Base-by-base conservation (phyloP, 805 yeast species). In the Yamadazyma tumulicola region DNA sequence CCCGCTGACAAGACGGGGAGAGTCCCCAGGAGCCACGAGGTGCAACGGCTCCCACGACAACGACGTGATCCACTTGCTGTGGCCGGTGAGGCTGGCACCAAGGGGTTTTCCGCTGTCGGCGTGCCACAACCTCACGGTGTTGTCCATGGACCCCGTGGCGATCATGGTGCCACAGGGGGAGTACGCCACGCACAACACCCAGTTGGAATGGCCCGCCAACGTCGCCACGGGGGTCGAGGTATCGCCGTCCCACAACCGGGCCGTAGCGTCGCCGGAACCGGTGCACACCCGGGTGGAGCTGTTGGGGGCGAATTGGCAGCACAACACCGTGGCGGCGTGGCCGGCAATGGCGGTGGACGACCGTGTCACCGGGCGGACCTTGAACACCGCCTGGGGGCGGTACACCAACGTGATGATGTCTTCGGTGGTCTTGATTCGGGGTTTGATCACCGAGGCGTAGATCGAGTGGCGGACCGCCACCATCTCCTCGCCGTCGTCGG, bases 71-170 rank as follows among this genome's bases (percentile, higher is more conserved):
- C 95, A 91, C 57, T 91, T 88, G 12, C 74, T 52, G 52, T 93
- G 98, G 2, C 97, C 97, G 19, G 60, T 56, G 46, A 91, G 61
- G 0, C 94, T 75, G 32, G 73, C 72, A 8, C 96, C 96, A 10
- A 84, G 39, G 5, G 82, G 75, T 44, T 73, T 72, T 11, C 97
- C 97, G 10, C 78, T 73, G 10, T 64, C 66, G 2, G 86, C 72
- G 43, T 86, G 88, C 97, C 97, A 93, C 21, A 93, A 59, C 48
- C 96, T 72, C 15, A 93, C 71, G 4, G 95, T 85, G 52, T 75
- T 79, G 54, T 93, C 98, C 96, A 87, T 88, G 17, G 95, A 80
- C 0, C 97, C 98, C 1, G 98, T 91, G 9, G 98, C 98, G 30
- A 93, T 77, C 52, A 81, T 70, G 42, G 79, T 79, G 17, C 96